A percentile compares a stretch with the other conserved stretches of the same genome.
phyloP scores from a whole-genome alignment of 225 moss, liverwort and hornwort species.

The Sphagnum contortum region DNA sequence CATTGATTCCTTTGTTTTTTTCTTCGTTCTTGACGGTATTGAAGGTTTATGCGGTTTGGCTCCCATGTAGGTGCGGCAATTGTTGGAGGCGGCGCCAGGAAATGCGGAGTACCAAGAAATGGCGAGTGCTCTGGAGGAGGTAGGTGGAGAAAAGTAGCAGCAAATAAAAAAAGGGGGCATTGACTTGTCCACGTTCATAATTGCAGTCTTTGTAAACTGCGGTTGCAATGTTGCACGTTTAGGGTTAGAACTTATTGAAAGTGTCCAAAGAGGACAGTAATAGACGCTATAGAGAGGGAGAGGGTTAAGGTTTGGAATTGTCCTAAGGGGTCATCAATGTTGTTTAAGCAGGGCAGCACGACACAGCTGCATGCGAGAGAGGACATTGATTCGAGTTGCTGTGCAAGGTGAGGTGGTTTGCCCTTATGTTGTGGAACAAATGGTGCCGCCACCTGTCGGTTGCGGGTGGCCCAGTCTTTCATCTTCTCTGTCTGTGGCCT shows the following conservation, averaged over 20 bases:
- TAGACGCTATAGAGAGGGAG: conserved; percentile 26
- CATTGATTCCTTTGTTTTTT: background rate
- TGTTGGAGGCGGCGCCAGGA: conserved; percentile 55
- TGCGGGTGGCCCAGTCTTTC: conserved; percentile 2
- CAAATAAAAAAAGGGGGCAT: background rate
- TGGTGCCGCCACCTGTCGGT: conserved; percentile 34
- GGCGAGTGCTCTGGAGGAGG: conserved; percentile 82
- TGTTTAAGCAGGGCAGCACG: conserved; percentile 99
- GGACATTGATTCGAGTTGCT: conserved; percentile 97
- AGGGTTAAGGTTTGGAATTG: conserved; percentile 79
- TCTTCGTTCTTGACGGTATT: background rate
- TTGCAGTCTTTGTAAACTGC: conserved; percentile 6
- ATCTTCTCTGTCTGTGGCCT: background rate
- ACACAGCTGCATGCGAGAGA: conserved; percentile 99
- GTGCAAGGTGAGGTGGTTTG: conserved; percentile 99
- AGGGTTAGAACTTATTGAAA: conserved; percentile 21
- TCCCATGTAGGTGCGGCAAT: conserved; percentile 67
- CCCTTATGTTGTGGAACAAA: conserved; percentile 40
- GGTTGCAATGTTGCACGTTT: conserved; percentile 27
- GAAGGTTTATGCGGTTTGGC: conserved; percentile 25
- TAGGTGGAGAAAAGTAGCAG: conserved; percentile 28
- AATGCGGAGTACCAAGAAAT: conserved; percentile 85
- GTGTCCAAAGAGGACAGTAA: conserved; percentile 10
- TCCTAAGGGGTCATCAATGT: conserved; percentile 99
- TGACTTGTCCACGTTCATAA: too few relatives aligned